Evolutionary conservation across 1,139 yeast genomes (phyloP), one percentile per base, ranked within the genome.

Genomic region (Diutina neorugosa): DNA sequence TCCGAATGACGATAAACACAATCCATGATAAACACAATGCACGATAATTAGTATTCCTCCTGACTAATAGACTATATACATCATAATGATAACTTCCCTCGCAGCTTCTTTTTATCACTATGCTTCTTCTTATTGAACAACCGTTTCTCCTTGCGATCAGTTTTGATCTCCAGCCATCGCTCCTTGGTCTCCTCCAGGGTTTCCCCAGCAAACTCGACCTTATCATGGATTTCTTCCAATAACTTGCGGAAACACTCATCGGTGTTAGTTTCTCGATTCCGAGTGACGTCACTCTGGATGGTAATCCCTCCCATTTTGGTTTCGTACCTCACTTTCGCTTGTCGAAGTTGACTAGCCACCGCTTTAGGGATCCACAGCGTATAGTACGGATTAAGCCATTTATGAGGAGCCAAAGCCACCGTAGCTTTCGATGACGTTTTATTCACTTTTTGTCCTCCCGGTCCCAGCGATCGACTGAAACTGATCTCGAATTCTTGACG

Each of bases 371-470:
- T 74, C 94, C 95, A 87, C 6, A 61, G 60, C 19, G 76, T 70
- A 44, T 59, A 61, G 40, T 63, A 63, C 0, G 81, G 76, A 2
- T 65, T 60, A 9, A 75, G 69, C 81, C 91, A 80, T 47, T 71
- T 66, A 1, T 69, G 65, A 0, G 73, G 64, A 4, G 66, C 63
- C 57, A 88, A 62, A 3, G 80, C 70, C 12, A 91, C 65, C 0
- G 93, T 81, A 3, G 94, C 96, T 62, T 90, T 90, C 2, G 93
- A 80, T 14, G 82, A 82, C 0, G 89, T 79, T 57, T 89, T 91
- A 65, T 91, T 91, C 16, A 91, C 97, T 63, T 91, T 87, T 61
- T 91, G 98, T 0, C 98, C 98, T 0, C 98, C 98, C 0, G 96
- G 91, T 0, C 98, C 98, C 12, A 96, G 84, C 0, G 96, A 78